Conservation (phyloP, 169 alveolate genomes). For the Eimeria brunetti region DNA sequence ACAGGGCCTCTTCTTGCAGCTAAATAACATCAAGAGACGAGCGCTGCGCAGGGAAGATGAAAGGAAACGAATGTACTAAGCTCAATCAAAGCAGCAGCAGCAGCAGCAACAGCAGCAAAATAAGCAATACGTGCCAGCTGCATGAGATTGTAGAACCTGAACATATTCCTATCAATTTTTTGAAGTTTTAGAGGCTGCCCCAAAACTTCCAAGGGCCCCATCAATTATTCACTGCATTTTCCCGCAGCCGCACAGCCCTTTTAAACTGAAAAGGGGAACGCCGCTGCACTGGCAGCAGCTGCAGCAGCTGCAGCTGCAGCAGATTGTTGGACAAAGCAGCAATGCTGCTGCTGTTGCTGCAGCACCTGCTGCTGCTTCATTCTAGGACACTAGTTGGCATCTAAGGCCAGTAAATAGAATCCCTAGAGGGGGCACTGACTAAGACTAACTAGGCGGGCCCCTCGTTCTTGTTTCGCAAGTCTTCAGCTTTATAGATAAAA, state of each 20-base stretch:
- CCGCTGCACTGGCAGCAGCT: neutral
- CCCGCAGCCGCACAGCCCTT: neutral
- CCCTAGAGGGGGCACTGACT: neutral
- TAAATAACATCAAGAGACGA: neutral
- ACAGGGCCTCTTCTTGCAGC: constrained; percentile 48
- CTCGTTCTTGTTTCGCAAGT: neutral
- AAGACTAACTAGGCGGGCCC: neutral
- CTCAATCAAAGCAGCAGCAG: neutral
- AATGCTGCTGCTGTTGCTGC: neutral
- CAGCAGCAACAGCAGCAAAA: neutral
- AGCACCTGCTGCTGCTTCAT: neutral
- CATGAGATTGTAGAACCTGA: neutral
- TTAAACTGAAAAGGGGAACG: neutral
- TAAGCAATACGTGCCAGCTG: neutral
- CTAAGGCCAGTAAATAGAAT: neutral
- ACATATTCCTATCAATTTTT: neutral
- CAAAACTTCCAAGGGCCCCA: neutral
- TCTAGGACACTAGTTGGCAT: neutral
- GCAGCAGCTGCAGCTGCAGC: neutral
- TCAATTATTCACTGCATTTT: neutral
- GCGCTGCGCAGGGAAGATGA: neutral
- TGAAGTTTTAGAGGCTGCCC: neutral
- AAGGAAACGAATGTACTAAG: neutral
- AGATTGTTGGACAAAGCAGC: neutral
- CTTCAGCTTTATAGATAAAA: constrained; percentile 6